Base-by-base conservation (phyloP, 805 yeast genomes). In the Lipomyces lipofer region DNA sequence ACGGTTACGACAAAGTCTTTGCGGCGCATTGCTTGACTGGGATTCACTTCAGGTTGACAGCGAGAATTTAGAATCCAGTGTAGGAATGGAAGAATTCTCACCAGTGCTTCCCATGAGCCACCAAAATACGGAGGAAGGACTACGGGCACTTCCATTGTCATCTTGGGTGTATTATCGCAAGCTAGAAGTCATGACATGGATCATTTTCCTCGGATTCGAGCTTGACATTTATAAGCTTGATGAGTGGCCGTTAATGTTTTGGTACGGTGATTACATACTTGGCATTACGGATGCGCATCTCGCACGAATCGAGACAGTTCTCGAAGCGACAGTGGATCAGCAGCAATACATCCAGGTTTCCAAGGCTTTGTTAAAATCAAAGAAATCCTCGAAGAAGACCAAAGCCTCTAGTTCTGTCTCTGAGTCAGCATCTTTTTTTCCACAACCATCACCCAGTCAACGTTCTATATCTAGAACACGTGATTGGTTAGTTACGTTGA, bases 31-130 rank as follows among this genome's bases (percentile, higher is more conserved):
- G 51, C 64, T 78, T 43, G 60, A 77, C 2, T 88, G 92, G 86
- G 97, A 92, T 69, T 77, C 89, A 1, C 71, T 88, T 29, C 97
- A 92, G 65, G 94, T 86, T 8, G 77, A 78, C 38, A 77, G 86
- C 49, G 95, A 88, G 64, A 69, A 73, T 4, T 73, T 83, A 33
- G 97, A 56, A 32, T 35, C 44, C 10, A 10, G n/a, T 13, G 47
- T 53, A 4, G 52, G 28, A 12, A 56, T 56, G 58, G 30, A 21
- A 15, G 55, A 47, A n/a, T 56, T 49, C 30, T 53, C 58, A 5
- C 58, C 54, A 6, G 13, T 46, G 6, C 48, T 56, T n/a, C 30
- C 47, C 8, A 30, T 6, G 2, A 8, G 33, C 22, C 21, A 46
- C 29, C 29, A 13, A 35, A 27, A 36, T 47, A 8, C 51, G 36